Conservation (phyloP, 164 flowering plant species). For the Echeveria elegans region DNA sequence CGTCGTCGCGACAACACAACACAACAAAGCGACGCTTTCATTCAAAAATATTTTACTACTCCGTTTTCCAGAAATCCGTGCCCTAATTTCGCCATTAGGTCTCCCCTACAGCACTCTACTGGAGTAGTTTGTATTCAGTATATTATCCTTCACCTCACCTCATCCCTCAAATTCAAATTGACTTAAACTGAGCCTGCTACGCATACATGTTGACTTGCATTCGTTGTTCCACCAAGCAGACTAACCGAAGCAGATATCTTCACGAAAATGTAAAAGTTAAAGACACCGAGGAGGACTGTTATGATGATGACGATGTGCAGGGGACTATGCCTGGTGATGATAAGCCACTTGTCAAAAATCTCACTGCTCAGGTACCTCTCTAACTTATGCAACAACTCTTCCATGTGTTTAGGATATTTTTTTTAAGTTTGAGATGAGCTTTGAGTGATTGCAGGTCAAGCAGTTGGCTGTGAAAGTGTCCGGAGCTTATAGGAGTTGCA, state of each 20-base stretch:
- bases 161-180: not conserved
- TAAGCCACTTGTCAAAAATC: constrained; percentile 52
- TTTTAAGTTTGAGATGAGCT: not conserved
- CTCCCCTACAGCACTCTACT: too few relatives aligned
- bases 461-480: constrained; percentile 58
- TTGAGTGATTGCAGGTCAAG: constrained; percentile 50
- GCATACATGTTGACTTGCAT: constrained; percentile 66
- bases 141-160: not conserved
- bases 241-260: constrained; percentile 32
- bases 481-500: constrained; percentile 79
- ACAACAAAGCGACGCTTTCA: not conserved
- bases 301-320: constrained; percentile 20
- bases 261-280: too few relatives aligned
- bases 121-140: too few relatives aligned
- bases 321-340: too few relatives aligned
- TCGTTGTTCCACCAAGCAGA: constrained; percentile 78
- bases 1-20: not conserved
- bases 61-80: not conserved
- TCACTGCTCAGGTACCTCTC: constrained; percentile 54
- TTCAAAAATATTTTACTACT: not conserved
- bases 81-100: not conserved
- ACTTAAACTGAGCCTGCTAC: too few relatives aligned
- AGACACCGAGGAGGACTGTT: constrained; percentile 1
- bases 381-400: too few relatives aligned
- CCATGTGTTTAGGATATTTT: too few relatives aligned